Percentiles rank a stretch among this genome's conserved stretches.
phyloP scores from a whole-genome alignment of 345 rosid species.

The Brassica nigra region DNA sequence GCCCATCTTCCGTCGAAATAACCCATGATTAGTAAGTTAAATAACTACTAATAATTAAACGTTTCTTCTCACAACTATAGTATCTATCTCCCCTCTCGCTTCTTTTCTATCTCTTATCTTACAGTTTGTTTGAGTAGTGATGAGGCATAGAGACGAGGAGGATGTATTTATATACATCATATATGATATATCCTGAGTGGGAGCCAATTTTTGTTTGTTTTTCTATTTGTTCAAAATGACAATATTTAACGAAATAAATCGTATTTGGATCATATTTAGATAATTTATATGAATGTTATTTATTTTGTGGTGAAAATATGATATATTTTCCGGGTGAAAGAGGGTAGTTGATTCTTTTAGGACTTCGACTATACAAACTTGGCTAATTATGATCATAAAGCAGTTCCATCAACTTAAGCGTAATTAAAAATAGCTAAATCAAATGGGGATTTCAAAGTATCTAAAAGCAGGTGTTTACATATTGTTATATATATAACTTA shows the following conservation, averaged over 20 bases:
- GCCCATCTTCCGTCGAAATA: conserved; percentile 44
- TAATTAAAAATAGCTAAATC: neutral
- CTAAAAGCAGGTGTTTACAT: neutral
- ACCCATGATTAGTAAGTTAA: conserved; percentile 31
- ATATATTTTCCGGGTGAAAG: neutral
- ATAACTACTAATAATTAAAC: neutral
- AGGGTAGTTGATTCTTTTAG: neutral
- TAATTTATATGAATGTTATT: no score
- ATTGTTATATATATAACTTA: neutral
- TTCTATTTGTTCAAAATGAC: neutral
- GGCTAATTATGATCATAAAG: neutral
- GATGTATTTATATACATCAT: conserved; percentile 14
- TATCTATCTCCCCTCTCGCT: neutral
- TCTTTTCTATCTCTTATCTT: neutral
- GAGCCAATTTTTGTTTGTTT: neutral
- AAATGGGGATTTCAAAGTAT: neutral
- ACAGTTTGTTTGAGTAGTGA: conserved; percentile 21
- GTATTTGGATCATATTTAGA: neutral
- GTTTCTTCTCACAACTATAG: neutral
- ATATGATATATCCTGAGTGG: conserved; percentile 7
- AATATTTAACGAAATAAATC: neutral
- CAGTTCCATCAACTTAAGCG: neutral
- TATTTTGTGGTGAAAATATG: neutral
- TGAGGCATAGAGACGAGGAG: conserved; percentile 7
- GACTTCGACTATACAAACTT: neutral